Percentiles rank a stretch among this genome's conserved stretches.
Evolutionary conservation across 2,329 filamentous ascomycete species (phyloP).

Genomic region (Penicillium nordicum): DNA sequence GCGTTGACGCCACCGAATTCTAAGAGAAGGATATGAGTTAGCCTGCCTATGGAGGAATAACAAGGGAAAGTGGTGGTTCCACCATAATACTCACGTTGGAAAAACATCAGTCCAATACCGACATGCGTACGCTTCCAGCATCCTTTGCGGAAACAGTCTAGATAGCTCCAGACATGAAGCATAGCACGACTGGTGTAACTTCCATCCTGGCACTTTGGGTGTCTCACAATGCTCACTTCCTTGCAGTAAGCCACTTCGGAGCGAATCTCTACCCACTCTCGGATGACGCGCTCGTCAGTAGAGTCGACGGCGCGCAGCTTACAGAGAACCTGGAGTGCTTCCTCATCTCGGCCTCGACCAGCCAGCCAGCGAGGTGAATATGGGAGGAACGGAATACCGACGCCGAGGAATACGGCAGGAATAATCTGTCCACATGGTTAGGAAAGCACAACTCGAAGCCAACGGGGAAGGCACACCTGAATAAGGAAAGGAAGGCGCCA

Average conservation of each 20-base stretch:
- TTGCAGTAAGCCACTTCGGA: constrained; percentile 46
- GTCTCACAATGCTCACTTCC: constrained; percentile 41
- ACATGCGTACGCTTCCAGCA: constrained; percentile 47
- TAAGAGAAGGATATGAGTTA: constrained; percentile 44
- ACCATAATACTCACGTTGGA: constrained; percentile 37
- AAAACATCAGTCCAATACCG: constrained; percentile 40
- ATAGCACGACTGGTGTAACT: constrained; percentile 3
- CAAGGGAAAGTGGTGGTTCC: neutral
- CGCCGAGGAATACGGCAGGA: constrained; percentile 41
- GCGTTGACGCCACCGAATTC: constrained; percentile 46
- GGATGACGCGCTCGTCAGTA: constrained; percentile 44
- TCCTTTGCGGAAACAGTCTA: constrained; percentile 46
- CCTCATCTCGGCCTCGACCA: constrained; percentile 39
- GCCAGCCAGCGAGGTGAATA: constrained; percentile 49
- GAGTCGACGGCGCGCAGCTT: constrained; percentile 43
- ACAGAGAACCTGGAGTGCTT: constrained; percentile 38
- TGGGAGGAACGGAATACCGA: constrained; percentile 45
- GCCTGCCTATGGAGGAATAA: constrained; percentile 9
- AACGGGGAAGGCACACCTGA: neutral
- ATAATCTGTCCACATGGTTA: constrained; percentile 46
- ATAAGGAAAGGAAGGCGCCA: constrained; percentile 10
- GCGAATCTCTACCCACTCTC: constrained; percentile 51
- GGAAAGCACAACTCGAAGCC: constrained; percentile 22
- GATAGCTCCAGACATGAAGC: constrained; percentile 8
- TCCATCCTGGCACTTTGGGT: constrained; percentile 2